phyloP scores from a whole-genome alignment of 345 rosid genomes.

The Microthlaspi erraticum region DNA sequence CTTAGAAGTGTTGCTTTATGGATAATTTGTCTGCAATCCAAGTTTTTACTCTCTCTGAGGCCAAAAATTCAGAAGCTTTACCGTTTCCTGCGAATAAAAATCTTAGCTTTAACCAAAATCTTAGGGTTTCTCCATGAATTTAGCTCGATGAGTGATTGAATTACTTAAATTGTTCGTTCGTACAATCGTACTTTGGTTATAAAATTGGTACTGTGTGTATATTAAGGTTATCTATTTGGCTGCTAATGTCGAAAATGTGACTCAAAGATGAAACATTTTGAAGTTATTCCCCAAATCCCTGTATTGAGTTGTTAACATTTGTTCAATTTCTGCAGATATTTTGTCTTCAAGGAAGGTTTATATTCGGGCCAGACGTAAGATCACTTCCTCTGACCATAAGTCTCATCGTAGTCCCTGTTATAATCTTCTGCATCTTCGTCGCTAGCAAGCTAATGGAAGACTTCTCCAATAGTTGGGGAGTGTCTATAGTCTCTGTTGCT shows the following conservation, averaged over 20 bases:
- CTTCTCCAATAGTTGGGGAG: constrained; percentile 57
- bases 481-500: constrained; percentile 50
- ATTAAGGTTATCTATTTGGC: constrained; percentile 7
- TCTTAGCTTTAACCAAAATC: constrained; percentile 25
- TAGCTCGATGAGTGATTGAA: background rate
- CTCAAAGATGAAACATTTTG: background rate
- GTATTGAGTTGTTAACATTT: background rate
- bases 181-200: constrained; percentile 6
- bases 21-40: background rate
- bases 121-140: background rate
- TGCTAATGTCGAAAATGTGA: background rate
- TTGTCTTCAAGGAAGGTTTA: constrained; percentile 74
- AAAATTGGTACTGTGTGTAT: constrained; percentile 2
- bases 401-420: constrained; percentile 69
- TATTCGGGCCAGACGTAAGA: constrained; percentile 87
- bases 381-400: constrained; percentile 70
- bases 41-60: background rate
- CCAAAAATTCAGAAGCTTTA: constrained; percentile 4
- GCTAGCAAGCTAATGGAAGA: constrained; percentile 53
- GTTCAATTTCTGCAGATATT: constrained; percentile 62
- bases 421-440: constrained; percentile 73
- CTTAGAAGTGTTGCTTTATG: background rate
- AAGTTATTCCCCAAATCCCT: background rate
- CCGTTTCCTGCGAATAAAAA: background rate
- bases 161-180: background rate